These are phyloP conservation scores for Talaromyces sp. DNA, from an alignment of 2,329 filamentous ascomycete species.

Conservation along the genomic window DNA sequence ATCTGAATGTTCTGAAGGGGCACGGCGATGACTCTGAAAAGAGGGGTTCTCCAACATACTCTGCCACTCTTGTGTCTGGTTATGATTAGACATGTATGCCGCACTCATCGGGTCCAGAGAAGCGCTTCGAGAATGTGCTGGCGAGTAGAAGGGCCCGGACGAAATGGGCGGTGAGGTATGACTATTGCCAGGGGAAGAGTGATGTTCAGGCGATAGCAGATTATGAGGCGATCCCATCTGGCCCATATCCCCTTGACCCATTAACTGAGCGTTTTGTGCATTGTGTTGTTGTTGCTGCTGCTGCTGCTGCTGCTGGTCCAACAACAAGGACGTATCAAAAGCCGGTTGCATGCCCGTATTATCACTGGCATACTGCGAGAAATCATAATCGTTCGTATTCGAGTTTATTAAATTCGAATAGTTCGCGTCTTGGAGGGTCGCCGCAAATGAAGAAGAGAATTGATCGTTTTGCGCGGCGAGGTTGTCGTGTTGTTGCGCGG, in stretches of 20 bases:
- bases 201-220: constrained; percentile 53
- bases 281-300: constrained; percentile 26
- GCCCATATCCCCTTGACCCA: constrained; percentile 48
- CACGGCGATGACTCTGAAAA: constrained; percentile 79
- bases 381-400: constrained; percentile 38
- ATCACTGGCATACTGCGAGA: constrained; percentile 35
- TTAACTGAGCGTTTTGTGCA: constrained; percentile 35
- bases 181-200: constrained; percentile 42
- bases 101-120: constrained; percentile 61
- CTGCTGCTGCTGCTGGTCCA: constrained; percentile 42
- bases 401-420: constrained; percentile 41
- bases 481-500: constrained; percentile 28
- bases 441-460: constrained; percentile 38
- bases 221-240: constrained; percentile 49
- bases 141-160: constrained; percentile 50
- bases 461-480: constrained; percentile 34
- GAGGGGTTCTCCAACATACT: constrained; percentile 52
- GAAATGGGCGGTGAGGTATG: constrained; percentile 53
- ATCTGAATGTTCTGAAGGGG: constrained; percentile 88
- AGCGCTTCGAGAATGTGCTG: constrained; percentile 57
- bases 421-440: constrained; percentile 34
- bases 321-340: constrained; percentile 38
- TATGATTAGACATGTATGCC: constrained; percentile 51
- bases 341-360: constrained; percentile 32
- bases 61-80: constrained; percentile 55